Base-by-base conservation (phyloP, 176 grass and related monocot genomes). In the Pharus latifolius region DNA sequence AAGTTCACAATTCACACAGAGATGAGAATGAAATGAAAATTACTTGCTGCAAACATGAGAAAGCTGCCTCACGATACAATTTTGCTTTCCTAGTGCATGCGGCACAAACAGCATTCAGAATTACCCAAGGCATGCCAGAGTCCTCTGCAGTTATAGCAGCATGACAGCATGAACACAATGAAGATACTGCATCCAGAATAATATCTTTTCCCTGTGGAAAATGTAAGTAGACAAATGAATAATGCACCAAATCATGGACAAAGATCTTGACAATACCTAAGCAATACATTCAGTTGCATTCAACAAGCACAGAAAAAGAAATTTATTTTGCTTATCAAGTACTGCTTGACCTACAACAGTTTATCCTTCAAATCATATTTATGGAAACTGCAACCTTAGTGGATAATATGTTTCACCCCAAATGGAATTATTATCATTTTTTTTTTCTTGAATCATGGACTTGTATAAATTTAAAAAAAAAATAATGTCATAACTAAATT, bases 1-100 rank as follows among this genome's bases (percentile, higher is more conserved):
- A 71, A 43, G 23, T 79, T 42, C 43, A 17, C 38, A 38, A 50
- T 38, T 62, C 38, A 43, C 61, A 76, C 45, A 79, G 41, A 76
- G 69, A 76, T 64, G 59, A 65, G 55, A 14, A 68, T 67, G 57
- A 68, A 30, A 71, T 59, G 76, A 87, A 50, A 66, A 79, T 81
- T 97, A 97, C 93, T 74, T 97, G 75, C 46, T 97, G 69, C 51
- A 97, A 82, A 84, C 89, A 92, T 17, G 84, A 80, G 78, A 97
- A 85, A 80, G 89, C 94, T 80, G 89, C 94, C 72, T 97, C 94
- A 44, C 81, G 69, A 60, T 92, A 97, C 28, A 82, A 65, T 83
- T 90, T 97, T 44, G 78, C 47, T 79, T 90, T 97, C 64, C 75
- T 97, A 64, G 65, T 83, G 75, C 89, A 97, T 29, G 94, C 94